phyloP scores from a whole-genome alignment of 495 filamentous ascomycete species.

The Hyaloscypha hepaticicola region DNA sequence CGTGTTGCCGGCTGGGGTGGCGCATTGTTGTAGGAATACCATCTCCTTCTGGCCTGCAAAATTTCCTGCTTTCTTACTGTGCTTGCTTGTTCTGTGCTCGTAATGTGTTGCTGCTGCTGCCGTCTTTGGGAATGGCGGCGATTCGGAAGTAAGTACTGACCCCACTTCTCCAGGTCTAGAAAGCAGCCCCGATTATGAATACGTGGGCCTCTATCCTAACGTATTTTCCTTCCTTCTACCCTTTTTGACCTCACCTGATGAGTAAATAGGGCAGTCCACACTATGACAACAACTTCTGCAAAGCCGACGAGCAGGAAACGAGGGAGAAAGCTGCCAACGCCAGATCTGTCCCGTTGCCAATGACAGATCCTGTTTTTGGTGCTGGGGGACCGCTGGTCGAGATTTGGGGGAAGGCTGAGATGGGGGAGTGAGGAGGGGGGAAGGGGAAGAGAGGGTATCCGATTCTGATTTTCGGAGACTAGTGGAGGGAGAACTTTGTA shows the following conservation, averaged over 20 bases:
- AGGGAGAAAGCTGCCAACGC: conserved; percentile 17
- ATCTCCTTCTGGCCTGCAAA: not conserved
- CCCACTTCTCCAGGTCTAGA: conserved; percentile 14
- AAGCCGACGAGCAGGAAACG: conserved; percentile 13
- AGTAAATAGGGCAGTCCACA: conserved; percentile 17
- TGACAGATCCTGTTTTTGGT: conserved; percentile 22
- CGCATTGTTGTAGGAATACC: conserved; percentile 33
- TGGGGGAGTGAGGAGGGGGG: not conserved
- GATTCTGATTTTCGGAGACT: too few species aligned
- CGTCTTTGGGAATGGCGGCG: too few species aligned
- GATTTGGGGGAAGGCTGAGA: conserved; percentile 16
- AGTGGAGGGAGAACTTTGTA: too few species aligned
- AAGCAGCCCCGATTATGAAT: conserved; percentile 39
- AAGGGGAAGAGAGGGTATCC: too few species aligned
- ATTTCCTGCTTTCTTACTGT: not conserved
- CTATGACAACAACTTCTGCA: conserved; percentile 29
- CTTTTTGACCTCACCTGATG: not conserved
- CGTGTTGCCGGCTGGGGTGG: conserved; percentile 41
- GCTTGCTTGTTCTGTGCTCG: not conserved
- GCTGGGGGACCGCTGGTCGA: conserved; percentile 17
- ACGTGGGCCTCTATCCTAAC: conserved; percentile 42
- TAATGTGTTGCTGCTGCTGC: not conserved
- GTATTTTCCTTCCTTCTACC: conserved; percentile 19
- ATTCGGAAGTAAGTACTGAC: not conserved
- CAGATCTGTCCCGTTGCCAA: conserved; percentile 18